A percentile compares a stretch with the other conserved stretches of the same genome.
Conservation (phyloP, 805 yeast species). For the Torulaspora gathmanii region DNA sequence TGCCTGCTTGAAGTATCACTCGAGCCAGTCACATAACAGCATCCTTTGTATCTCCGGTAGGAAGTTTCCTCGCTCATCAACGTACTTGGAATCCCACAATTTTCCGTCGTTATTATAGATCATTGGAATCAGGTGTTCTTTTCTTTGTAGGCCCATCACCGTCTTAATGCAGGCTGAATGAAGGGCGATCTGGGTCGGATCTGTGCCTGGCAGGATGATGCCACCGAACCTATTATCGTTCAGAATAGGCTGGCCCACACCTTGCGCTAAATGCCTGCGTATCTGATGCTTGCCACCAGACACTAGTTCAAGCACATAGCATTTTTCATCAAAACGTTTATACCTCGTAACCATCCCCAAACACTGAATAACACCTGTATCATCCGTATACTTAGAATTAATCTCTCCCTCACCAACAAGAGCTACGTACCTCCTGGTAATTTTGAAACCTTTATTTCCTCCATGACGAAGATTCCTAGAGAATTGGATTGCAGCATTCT, state of each 20-base stretch:
- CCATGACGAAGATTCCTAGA: constrained; percentile 34
- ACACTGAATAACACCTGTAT: constrained; percentile 11
- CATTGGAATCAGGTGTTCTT: constrained; percentile 30
- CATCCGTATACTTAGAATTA: background rate
- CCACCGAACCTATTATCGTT: constrained; percentile 33
- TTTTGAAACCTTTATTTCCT: constrained; percentile 36
- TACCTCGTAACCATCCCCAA: constrained; percentile 21
- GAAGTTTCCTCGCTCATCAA: constrained; percentile 28
- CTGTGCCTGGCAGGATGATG: constrained; percentile 1
- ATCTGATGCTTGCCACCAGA: constrained; percentile 44
- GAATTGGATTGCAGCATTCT: constrained; percentile 34
- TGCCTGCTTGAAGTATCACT: background rate
- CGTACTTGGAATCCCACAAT: constrained; percentile 29
- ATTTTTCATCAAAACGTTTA: constrained; percentile 17
- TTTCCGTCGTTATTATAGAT: constrained; percentile 12
- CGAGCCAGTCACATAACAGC: constrained; percentile 22
- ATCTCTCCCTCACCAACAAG: constrained; percentile 14
- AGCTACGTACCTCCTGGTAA: constrained; percentile 38
- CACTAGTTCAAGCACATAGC: constrained; percentile 32
- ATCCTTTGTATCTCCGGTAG: constrained; percentile 17
- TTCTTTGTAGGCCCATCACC: constrained; percentile 30
- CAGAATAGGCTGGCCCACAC: constrained; percentile 28
- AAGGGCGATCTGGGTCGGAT: constrained; percentile 34
- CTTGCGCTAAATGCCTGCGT: constrained; percentile 30
- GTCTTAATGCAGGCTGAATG: constrained; percentile 38